phyloP scores from a whole-genome alignment of 2,329 filamentous ascomycete genomes.

The Sporothrix inflata region DNA sequence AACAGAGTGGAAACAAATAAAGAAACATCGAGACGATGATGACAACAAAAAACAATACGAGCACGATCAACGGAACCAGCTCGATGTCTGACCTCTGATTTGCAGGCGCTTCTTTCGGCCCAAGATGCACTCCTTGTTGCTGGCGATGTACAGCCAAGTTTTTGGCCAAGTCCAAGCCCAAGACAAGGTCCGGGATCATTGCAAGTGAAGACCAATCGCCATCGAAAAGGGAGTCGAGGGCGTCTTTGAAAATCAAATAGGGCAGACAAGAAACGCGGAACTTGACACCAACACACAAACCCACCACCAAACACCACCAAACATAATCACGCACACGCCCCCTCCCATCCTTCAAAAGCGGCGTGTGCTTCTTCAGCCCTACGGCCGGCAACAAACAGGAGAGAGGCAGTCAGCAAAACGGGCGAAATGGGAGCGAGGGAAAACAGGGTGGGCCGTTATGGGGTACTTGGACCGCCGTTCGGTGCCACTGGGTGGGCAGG shows the following conservation, averaged over 20 bases:
- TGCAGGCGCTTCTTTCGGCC: conserved; percentile 21
- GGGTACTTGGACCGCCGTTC: background rate
- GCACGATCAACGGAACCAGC: background rate
- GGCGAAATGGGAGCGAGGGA: background rate
- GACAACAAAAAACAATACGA: background rate
- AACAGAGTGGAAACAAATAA: background rate
- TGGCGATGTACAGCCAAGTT: background rate
- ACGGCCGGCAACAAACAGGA: background rate
- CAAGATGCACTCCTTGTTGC: background rate
- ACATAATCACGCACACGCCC: conserved; percentile 10
- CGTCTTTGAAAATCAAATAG: background rate
- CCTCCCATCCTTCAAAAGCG: conserved; percentile 4
- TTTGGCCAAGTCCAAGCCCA: too few relatives aligned
- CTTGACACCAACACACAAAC: conserved; percentile 1
- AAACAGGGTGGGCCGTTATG: background rate
- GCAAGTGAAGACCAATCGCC: background rate
- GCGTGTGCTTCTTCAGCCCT: conserved; percentile 25
- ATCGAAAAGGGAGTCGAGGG: background rate
- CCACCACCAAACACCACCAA: background rate
- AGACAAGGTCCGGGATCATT: background rate
- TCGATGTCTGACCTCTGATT: background rate
- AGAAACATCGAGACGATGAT: background rate
- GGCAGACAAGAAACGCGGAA: background rate
- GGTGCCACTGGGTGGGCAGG: background rate
- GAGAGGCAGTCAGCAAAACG: background rate